A percentile compares a stretch with the other conserved stretches of the same genome.
These are phyloP conservation scores for Daedalea quercina DNA, from an alignment of 768 basidiomycete species.

Conservation along the genomic window DNA sequence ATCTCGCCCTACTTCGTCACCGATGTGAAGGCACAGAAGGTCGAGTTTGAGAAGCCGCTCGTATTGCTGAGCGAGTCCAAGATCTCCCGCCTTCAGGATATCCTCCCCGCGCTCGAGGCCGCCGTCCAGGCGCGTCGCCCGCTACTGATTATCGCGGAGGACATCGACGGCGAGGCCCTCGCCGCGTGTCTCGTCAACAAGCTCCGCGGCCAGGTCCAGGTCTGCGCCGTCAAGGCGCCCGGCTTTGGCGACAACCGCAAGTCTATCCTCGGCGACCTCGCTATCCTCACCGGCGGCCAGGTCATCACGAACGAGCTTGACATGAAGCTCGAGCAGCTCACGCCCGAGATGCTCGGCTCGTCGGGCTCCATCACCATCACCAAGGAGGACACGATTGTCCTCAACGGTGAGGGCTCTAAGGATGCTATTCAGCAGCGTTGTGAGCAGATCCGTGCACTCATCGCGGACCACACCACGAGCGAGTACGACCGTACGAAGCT, in stretches of 20 bases:
- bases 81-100: slow-evolving; percentile 90
- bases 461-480: slow-evolving; percentile 77
- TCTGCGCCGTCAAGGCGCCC: slow-evolving; percentile 93
- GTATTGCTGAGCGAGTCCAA: slow-evolving; percentile 97
- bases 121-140: slow-evolving; percentile 82
- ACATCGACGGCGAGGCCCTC: slow-evolving; percentile 95
- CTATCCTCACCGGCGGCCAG: slow-evolving; percentile 94
- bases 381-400: slow-evolving; percentile 95
- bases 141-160: slow-evolving; percentile 94
- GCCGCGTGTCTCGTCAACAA: slow-evolving; percentile 99
- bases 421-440: slow-evolving; percentile 87
- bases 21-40: slow-evolving; percentile 93
- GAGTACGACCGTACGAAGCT: slow-evolving; percentile 95
- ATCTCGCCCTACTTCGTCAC: slow-evolving; percentile 99
- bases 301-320: slow-evolving; percentile 93
- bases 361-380: slow-evolving; percentile 91
- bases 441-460: slow-evolving; percentile 86
- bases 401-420: slow-evolving; percentile 92
- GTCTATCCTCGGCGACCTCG: slow-evolving; percentile 93
- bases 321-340: slow-evolving; percentile 92
- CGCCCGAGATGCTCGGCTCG: slow-evolving; percentile 82
- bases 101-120: slow-evolving; percentile 84
- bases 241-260: slow-evolving; percentile 99
- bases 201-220: slow-evolving; percentile 94
- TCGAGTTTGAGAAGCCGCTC: slow-evolving; percentile 94